Evolutionary conservation across 495 filamentous ascomycete species (phyloP).

Genomic region (Chlorociboria aeruginascens): DNA sequence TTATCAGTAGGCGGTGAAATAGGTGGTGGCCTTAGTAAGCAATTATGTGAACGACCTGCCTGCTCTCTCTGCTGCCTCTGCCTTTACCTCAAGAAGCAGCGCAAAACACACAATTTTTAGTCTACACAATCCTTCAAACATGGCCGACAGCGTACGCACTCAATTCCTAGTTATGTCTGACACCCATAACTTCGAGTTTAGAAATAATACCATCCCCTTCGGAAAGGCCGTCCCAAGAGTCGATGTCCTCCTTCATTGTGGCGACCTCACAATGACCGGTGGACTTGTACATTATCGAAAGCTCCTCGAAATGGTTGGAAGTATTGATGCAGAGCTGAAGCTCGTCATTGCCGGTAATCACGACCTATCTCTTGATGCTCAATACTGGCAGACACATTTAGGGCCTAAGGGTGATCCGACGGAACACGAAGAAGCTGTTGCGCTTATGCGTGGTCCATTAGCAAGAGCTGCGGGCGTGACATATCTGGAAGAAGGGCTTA

Average conservation of each 20-base stretch:
- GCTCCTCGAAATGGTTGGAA: slow-evolving; percentile 40
- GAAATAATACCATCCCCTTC: slow-evolving; percentile 15
- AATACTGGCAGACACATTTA: slow-evolving; percentile 22
- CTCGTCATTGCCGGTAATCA: slow-evolving; percentile 76
- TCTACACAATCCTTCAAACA: too few relatives aligned
- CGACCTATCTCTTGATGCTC: slow-evolving; percentile 56
- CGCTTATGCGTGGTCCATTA: slow-evolving; percentile 29
- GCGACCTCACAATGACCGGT: slow-evolving; percentile 59
- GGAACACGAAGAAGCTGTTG: slow-evolving; percentile 16
- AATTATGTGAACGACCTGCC: too few relatives aligned
- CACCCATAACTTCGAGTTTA: slow-evolving; percentile 38
- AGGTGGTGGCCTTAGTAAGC: too few relatives aligned
- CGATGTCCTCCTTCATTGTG: slow-evolving; percentile 62
- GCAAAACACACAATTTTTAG: too few relatives aligned
- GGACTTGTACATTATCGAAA: slow-evolving; percentile 39
- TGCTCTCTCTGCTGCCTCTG: too few relatives aligned
- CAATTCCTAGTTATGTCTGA: slow-evolving; percentile 51
- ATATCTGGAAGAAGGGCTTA: slow-evolving; percentile 56
- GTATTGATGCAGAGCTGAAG: slow-evolving; percentile 54
- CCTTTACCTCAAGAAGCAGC: too few relatives aligned
- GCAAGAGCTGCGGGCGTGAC: slow-evolving; percentile 41
- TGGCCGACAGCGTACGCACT: slow-evolving; percentile 15
- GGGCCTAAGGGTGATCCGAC: neutral
- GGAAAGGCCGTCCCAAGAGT: slow-evolving; percentile 42
- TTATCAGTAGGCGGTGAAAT: too few relatives aligned